Evolutionary conservation across 768 basidiomycete genomes (phyloP).

Genomic region (Boletus huronensis): DNA sequence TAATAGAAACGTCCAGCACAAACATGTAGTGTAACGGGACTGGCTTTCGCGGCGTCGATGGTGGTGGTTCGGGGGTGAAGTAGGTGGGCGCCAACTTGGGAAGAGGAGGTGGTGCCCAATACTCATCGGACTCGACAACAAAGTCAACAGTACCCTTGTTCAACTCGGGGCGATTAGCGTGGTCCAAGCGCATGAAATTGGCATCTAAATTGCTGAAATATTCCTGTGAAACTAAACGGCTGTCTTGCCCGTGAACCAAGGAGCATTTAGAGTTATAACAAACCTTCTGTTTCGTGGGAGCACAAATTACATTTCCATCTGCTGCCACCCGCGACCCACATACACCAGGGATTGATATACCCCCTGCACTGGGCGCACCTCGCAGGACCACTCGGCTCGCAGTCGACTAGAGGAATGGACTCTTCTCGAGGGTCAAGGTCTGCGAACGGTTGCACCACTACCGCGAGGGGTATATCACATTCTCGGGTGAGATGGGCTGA

Average conservation of each 20-base stretch:
- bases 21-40: conserved; percentile 77
- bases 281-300: conserved; percentile 78
- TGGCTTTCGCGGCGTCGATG: conserved; percentile 49
- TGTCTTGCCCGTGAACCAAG: conserved; percentile 4
- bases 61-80: conserved; percentile 47
- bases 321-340: conserved; percentile 76
- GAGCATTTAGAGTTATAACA: conserved; percentile 22
- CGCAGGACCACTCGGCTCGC: conserved; percentile 69
- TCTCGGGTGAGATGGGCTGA: conserved; percentile 75
- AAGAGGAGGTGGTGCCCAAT: conserved; percentile 78
- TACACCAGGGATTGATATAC: conserved; percentile 94
- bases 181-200: conserved; percentile 75
- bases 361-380: conserved; percentile 82
- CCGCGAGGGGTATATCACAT: conserved; percentile 80
- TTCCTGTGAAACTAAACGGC: conserved; percentile 58
- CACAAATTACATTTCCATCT: conserved; percentile 95
- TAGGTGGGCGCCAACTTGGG: conserved; percentile 51
- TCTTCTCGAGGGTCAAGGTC: conserved; percentile 77
- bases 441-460: conserved; percentile 88
- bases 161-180: conserved; percentile 79
- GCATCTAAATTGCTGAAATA: conserved; percentile 85
- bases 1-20: conserved; percentile 77
- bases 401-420: conserved; percentile 72
- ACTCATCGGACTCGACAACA: conserved; percentile 65
- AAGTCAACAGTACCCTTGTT: conserved; percentile 92